A percentile compares a stretch with the other conserved stretches of the same genome.
Evolutionary conservation across 805 yeast species (phyloP).

Genomic region (Teunomyces panamensis): DNA sequence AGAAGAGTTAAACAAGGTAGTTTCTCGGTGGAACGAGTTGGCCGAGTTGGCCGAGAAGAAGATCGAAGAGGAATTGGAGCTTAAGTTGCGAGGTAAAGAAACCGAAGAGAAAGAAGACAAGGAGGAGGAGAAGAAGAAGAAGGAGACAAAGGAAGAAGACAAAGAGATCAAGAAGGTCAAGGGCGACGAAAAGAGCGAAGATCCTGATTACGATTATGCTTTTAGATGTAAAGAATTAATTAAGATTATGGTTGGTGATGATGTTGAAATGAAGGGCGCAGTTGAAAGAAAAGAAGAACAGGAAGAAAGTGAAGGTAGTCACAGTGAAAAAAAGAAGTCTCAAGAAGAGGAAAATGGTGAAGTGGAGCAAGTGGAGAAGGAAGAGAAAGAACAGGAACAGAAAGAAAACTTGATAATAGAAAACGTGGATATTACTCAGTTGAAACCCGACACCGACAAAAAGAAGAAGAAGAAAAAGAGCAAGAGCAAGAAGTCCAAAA

Average conservation of each 20-base stretch:
- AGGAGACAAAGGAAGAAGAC: neutral
- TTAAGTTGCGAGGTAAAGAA: constrained; percentile 19
- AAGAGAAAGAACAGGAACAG: constrained; percentile 13
- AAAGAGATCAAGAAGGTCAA: constrained; percentile 1
- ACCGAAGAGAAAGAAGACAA: constrained; percentile 13
- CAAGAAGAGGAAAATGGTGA: constrained; percentile 7
- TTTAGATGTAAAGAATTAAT: constrained; percentile 38
- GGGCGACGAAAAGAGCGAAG: constrained; percentile 9
- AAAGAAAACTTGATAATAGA: constrained; percentile 9
- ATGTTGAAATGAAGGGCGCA: constrained; percentile 29
- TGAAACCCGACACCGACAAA: constrained; percentile 5
- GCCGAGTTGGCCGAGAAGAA: constrained; percentile 41
- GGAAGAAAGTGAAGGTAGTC: constrained; percentile 11
- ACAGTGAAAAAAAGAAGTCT: constrained; percentile 7
- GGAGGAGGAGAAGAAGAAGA: constrained; percentile 17
- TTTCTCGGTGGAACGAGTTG: constrained; percentile 55
- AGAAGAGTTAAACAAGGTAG: constrained; percentile 44
- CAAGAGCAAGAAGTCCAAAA: constrained; percentile 1
- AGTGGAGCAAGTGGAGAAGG: constrained; percentile 7
- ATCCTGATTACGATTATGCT: constrained; percentile 38
- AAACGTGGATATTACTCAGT: constrained; percentile 7
- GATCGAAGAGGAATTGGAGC: constrained; percentile 35
- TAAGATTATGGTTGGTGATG: constrained; percentile 33
- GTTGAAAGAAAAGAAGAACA: constrained; percentile 7
- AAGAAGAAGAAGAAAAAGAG: constrained; percentile 8